These are phyloP conservation scores for Sphagnum fallax DNA, from an alignment of 228 moss, liverwort and hornwort genomes.

Conservation along the genomic window DNA sequence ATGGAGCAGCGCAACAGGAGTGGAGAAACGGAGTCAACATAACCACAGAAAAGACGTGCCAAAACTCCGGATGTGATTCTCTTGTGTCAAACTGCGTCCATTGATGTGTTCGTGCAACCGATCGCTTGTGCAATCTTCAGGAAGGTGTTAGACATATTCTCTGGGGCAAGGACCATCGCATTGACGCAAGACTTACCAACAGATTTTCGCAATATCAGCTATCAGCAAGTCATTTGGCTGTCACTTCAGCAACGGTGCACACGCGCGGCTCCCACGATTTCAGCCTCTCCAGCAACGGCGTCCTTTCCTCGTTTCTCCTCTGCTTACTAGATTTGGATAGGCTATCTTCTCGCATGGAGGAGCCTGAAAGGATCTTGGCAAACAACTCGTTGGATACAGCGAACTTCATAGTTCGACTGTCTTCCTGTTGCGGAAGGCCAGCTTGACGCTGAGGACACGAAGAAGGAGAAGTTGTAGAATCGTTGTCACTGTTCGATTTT, in stretches of 20 bases:
- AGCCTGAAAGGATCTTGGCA: conserved; percentile 62
- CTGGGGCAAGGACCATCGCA: too few species aligned
- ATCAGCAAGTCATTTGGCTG: conserved; percentile 47
- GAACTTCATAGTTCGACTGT: conserved; percentile 71
- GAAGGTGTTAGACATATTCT: too few species aligned
- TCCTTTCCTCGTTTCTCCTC: conserved; percentile 16
- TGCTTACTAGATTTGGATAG: conserved; percentile 2
- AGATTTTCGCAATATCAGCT: too few species aligned
- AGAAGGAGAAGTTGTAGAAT: conserved; percentile 23
- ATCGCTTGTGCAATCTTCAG: too few species aligned
- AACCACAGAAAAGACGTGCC: too few species aligned
- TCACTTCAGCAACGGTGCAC: conserved; percentile 82
- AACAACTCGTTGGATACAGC: conserved; percentile 85
- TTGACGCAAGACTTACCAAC: too few species aligned
- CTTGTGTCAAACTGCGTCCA: too few species aligned
- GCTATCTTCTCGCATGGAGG: conserved; percentile 35
- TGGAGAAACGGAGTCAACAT: too few species aligned
- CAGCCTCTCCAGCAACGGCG: conserved; percentile 17
- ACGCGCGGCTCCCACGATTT: conserved; percentile 72
- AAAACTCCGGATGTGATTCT: too few species aligned
- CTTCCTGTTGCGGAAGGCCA: conserved; percentile 6
- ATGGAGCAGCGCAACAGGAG: too few species aligned
- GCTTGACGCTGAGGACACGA: conserved; percentile 15
- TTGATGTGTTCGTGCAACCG: too few species aligned
- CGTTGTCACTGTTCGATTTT: neutral